Evolutionary conservation across 2,329 filamentous ascomycete species (phyloP).

Genomic region (Cercospora zeae-maydis): DNA sequence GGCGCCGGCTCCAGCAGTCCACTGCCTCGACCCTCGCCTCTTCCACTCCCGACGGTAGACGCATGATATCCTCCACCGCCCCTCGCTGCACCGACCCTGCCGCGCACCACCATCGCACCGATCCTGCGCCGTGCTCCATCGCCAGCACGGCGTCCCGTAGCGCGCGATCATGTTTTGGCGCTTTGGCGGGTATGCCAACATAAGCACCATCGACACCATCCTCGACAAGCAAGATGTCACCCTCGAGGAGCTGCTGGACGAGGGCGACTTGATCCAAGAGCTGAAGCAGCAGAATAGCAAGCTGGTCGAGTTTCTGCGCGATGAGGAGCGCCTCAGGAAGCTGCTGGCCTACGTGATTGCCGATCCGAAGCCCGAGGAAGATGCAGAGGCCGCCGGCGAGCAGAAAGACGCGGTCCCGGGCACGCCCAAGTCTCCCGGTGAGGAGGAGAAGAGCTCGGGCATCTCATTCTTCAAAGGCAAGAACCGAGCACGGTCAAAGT

Average conservation of each 20-base stretch:
- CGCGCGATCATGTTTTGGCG: constrained; percentile 91
- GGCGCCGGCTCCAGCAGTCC: constrained; percentile 1
- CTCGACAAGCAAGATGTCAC: constrained; percentile 94
- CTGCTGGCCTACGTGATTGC: constrained; percentile 90
- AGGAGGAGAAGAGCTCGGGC: constrained; percentile 45
- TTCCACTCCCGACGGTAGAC: constrained; percentile 6
- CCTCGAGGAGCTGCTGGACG: constrained; percentile 91
- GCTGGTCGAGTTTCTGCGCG: constrained; percentile 90
- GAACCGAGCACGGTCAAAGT: constrained; percentile 43
- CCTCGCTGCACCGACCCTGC: constrained; percentile 3
- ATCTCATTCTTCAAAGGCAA: constrained; percentile 48
- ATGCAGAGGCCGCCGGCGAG: constrained; percentile 32
- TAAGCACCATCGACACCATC: constrained; percentile 92
- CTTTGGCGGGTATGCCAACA: constrained; percentile 97
- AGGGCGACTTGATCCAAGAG: constrained; percentile 94
- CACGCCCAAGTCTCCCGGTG: constrained; percentile 43
- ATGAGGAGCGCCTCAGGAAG: constrained; percentile 77
- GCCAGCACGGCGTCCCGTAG: constrained; percentile 15
- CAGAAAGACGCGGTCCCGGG: constrained; percentile 29
- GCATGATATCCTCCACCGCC: constrained; percentile 20
- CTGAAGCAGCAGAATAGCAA: constrained; percentile 98
- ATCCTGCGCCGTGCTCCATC: constrained; percentile 7
- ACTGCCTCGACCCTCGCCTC: neutral
- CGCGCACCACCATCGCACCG: constrained; percentile 9
- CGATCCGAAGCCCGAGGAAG: constrained; percentile 57